A percentile compares a stretch with the other conserved stretches of the same genome.
Conservation (phyloP, 2,329 filamentous ascomycete species). For the Fusarium coicis region DNA sequence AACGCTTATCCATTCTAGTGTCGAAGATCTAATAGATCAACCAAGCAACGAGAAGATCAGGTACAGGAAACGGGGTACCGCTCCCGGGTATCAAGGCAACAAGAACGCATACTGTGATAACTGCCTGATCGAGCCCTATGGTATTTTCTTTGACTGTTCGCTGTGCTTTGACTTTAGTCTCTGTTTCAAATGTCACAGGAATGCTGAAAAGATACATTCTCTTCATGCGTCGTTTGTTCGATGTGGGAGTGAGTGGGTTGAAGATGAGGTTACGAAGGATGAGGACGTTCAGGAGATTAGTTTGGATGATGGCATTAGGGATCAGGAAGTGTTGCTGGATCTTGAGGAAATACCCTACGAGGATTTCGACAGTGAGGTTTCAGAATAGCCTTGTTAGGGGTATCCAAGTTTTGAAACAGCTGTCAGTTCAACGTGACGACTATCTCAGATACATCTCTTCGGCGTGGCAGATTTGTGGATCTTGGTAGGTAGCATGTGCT, state of each 20-base stretch:
- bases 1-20: rapidly evolving
- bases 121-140: background rate
- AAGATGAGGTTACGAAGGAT: background rate
- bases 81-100: background rate
- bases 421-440: rapidly evolving
- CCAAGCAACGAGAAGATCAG: background rate
- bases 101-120: background rate
- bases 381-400: rapidly evolving
- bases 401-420: rapidly evolving
- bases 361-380: background rate
- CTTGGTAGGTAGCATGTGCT: no score
- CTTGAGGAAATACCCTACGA: background rate
- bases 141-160: background rate
- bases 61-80: background rate
- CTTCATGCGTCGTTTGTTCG: background rate
- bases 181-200: background rate
- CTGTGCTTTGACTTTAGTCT: background rate
- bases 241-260: background rate
- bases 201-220: background rate
- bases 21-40: background rate
- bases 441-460: background rate
- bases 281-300: background rate
- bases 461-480: no score
- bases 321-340: background rate
- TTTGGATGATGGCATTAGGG: background rate